Base-by-base conservation (phyloP, 2,329 filamentous ascomycete genomes). In the Diplocarpon mali region DNA sequence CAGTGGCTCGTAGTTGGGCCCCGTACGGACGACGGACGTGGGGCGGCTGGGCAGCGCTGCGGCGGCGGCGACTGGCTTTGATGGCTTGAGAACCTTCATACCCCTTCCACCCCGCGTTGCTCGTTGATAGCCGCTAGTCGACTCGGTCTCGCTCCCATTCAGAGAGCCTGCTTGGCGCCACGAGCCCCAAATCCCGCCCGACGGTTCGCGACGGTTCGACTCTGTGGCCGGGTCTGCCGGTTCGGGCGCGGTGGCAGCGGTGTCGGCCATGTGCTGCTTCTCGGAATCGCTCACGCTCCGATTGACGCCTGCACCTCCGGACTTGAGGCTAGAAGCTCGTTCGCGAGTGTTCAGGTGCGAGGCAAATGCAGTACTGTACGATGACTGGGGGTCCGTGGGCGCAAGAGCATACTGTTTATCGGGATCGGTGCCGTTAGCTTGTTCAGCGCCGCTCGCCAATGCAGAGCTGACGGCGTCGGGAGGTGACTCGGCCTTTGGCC, bases 1-100 rank as follows among this genome's bases (percentile, higher is more conserved):
- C 10, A 54, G 47, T 4, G 71, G 66, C 50, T 81, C 78, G 46
- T 76, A 75, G 2, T 72, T 62, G 1, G 69, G 56, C 0, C 72
- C 72, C 0, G 71, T 70, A 47, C 69, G 69, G 1, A 67, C 65
- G 10, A 72, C 71, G 1, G 67, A 66, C 0, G 56, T 49, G 5
- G 59, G 54, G 11, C 57, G 57, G 16, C 24, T 47, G 17, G 52
- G 29, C n/a, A 32, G 57, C 0, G 71, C 69, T 0, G 69, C 67
- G 47, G 67, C 71, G 1, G 66, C 64, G 1, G 80, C 74, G 20
- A 67, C 66, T 16, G 80, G 71, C 61, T 87, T 92, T 45, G 73
- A 37, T 1, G 90, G 80, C 58, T 88, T 87, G 42, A 96, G 70
- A 1, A 95, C 83, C 68, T 95, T 96, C 83, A 96, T 96, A 40